Evolutionary conservation across 78 protist species (phyloP), one percentile per base, ranked within the genome.

Genomic region (Dictyostelium firmibasis): DNA sequence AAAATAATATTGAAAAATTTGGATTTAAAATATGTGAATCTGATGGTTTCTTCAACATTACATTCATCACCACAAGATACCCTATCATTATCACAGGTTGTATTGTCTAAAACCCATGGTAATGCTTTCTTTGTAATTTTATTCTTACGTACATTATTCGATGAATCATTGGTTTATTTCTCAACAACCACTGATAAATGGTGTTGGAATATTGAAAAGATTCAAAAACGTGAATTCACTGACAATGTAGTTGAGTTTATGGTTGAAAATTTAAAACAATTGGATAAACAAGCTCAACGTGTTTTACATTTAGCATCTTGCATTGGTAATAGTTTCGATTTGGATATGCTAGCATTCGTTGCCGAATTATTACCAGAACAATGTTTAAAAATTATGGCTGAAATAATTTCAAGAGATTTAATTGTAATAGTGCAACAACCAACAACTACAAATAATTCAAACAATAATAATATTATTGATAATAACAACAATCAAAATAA

Each of bases 161-260:
- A 81, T 16, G 91, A 83, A 43, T 31, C 62, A 6, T 64, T 83
- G 41, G 50, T 91, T 25, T 53, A n/a, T 25, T 91, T 91, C 20
- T 76, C 82, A 50, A 67, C 78, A 0, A 18, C 23, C 0, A 41
- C 29, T 4, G 92, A 86, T n/a, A 76, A 67, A n/a, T 86, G 92
- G 92, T 44, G 47, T 74, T 86, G 92, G 92, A 84, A 86, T 77
- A 76, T 86, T 3, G 27, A 53, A 33, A 86, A 86, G 27, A 86
- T 86, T 33, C 92, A 77, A 27, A 86, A 29, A 38, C 4, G 92
- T 9, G 83, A 86, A 38, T 86, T 60, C 64, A 86, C 92, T n/a
- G 92, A 86, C 25, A 86, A 86, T 60, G 92, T 86, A 1, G 85
- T 86, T 0, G 92, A 86, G 23, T 86, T 86, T 60, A 86, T 86